A percentile compares a stretch with the other conserved stretches of the same genome.
phyloP scores from a whole-genome alignment of 73 alveolate species.

The Paramecium caudatum region DNA sequence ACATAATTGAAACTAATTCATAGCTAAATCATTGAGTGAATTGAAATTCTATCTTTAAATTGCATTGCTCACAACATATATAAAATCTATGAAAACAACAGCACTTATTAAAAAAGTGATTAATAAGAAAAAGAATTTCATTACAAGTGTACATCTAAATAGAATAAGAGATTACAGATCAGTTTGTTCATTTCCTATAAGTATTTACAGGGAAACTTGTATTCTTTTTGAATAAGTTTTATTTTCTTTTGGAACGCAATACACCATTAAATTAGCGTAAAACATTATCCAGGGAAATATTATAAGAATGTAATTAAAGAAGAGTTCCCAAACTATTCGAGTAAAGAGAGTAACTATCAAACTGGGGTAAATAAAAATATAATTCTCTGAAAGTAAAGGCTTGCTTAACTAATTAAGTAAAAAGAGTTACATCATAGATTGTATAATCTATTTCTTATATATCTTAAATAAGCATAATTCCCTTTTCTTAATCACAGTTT shows the following conservation, averaged over 20 bases:
- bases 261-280: slow-evolving; percentile 9
- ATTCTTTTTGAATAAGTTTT: neutral
- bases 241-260: neutral
- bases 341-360: neutral
- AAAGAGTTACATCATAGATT: slow-evolving; percentile 7
- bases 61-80: slow-evolving; percentile 16
- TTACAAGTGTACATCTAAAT: neutral
- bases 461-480: neutral
- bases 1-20: slow-evolving; percentile 51
- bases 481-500: slow-evolving; percentile 9
- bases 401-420: neutral
- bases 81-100: slow-evolving; percentile 20
- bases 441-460: neutral
- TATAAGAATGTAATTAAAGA: neutral
- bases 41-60: slow-evolving; percentile 24
- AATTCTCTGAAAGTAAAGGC: slow-evolving; percentile 25
- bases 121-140: neutral
- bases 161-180: neutral
- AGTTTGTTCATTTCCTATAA: slow-evolving; percentile 41
- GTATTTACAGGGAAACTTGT: neutral
- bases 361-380: slow-evolving; percentile 32
- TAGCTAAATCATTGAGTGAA: slow-evolving; percentile 52
- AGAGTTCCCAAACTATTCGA: slow-evolving; percentile 12
- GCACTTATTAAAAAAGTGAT: slow-evolving; percentile 8
- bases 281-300: slow-evolving; percentile 32